Conservation (phyloP, 805 yeast species). For the Starmerella sirachaensis region DNA sequence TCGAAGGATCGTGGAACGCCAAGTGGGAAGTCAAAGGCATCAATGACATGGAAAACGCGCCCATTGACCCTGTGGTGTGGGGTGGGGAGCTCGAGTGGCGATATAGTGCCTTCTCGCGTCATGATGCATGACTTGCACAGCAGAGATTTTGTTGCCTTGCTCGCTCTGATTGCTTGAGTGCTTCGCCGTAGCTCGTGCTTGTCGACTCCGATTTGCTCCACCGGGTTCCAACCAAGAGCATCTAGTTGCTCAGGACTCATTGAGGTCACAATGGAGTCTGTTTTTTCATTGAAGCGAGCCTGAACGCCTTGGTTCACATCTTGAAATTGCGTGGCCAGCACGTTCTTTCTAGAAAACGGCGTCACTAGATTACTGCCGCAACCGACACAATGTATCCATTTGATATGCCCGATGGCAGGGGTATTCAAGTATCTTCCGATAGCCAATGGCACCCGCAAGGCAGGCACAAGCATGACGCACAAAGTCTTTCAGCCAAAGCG, state of each 20-base stretch:
- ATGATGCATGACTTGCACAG: slow-evolving; percentile 23
- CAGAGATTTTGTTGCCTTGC: slow-evolving; percentile 7
- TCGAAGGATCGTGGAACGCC: slow-evolving; percentile 21
- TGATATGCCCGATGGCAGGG: too few relatives aligned
- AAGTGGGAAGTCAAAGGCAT: slow-evolving; percentile 59
- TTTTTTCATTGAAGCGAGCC: neutral
- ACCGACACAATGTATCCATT: slow-evolving; percentile 16
- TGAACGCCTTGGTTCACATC: neutral
- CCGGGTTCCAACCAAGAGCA: slow-evolving; percentile 11
- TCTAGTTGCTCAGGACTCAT: slow-evolving; percentile 16
- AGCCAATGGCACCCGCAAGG: too few relatives aligned
- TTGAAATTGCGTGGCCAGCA: slow-evolving; percentile 2
- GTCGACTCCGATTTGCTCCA: neutral
- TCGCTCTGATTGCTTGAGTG: neutral
- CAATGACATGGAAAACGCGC: slow-evolving; percentile 47
- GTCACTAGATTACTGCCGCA: slow-evolving; percentile 13
- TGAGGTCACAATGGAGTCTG: slow-evolving; percentile 1
- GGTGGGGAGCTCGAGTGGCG: slow-evolving; percentile 11
- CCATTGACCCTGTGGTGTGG: slow-evolving; percentile 31
- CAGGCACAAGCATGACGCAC: too few relatives aligned
- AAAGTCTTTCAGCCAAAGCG: too few relatives aligned
- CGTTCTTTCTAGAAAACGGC: slow-evolving; percentile 1
- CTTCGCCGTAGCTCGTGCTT: slow-evolving; percentile 2
- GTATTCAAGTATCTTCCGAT: too few relatives aligned
- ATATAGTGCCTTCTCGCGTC: slow-evolving; percentile 10